A percentile compares a stretch with the other conserved stretches of the same genome.
Conservation (phyloP, 208 protist genomes). For the Trypanosoma vivax region DNA sequence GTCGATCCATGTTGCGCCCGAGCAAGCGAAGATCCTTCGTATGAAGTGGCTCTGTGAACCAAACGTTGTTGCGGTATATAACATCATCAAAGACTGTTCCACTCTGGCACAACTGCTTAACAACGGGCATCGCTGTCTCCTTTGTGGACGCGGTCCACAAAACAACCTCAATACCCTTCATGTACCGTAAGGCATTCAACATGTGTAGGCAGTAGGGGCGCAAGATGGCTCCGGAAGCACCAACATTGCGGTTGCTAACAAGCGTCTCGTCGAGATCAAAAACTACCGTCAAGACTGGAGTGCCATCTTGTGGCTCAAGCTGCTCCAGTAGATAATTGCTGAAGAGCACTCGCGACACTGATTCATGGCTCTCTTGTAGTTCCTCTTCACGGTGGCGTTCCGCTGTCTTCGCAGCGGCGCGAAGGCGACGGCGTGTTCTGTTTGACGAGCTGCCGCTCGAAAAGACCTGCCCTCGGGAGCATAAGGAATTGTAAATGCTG, state of each 20-base stretch:
- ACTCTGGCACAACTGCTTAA: constrained; percentile 68
- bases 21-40: constrained; percentile 91
- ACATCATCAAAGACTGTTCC: constrained; percentile 83
- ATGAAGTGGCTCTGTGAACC: constrained; percentile 89
- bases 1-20: constrained; percentile 81
- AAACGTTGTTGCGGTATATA: constrained; percentile 80
- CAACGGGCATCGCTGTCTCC: constrained; percentile 76
- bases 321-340: constrained; percentile 43
- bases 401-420: constrained; percentile 10
- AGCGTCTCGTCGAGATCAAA: constrained; percentile 91
- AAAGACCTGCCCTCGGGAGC: background rate
- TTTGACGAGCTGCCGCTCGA: background rate
- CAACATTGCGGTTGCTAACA: constrained; percentile 75
- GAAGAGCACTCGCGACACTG: constrained; percentile 50
- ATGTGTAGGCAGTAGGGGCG: constrained; percentile 85
- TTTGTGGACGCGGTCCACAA: constrained; percentile 91
- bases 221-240: constrained; percentile 50
- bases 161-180: constrained; percentile 84
- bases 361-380: constrained; percentile 6
- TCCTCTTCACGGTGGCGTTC: constrained; percentile 8
- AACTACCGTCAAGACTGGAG: constrained; percentile 79
- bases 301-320: constrained; percentile 37
- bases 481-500: background rate
- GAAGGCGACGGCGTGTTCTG: constrained; percentile 19
- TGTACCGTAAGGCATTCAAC: constrained; percentile 78